Percentiles rank a stretch among this genome's conserved stretches.
Evolutionary conservation across 2,329 filamentous ascomycete genomes (phyloP).

Genomic region (Fusarium circinatum): DNA sequence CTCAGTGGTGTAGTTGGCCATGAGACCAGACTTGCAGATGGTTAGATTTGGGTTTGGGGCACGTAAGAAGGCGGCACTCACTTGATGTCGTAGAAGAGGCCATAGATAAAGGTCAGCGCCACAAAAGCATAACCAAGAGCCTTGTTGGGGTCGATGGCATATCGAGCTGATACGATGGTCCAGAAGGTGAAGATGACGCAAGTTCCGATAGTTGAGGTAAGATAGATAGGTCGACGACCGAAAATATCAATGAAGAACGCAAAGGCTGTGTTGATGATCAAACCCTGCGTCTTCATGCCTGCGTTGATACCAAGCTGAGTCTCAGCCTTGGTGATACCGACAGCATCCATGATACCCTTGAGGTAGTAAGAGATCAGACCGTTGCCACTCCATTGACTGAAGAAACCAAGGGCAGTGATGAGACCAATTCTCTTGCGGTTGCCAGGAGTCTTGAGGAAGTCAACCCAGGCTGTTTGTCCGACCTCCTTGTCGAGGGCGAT

Average conservation of each 20-base stretch:
- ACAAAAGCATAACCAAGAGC: constrained; percentile 43
- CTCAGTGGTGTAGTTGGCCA: constrained; percentile 41
- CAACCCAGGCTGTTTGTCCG: constrained; percentile 19
- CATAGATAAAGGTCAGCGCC: constrained; percentile 52
- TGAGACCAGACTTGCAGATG: constrained; percentile 43
- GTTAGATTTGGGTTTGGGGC: rapidly evolving
- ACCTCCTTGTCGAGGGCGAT: constrained; percentile 32
- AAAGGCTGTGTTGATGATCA: constrained; percentile 7
- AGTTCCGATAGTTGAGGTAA: constrained; percentile 24
- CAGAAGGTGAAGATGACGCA: constrained; percentile 45
- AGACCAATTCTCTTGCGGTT: constrained; percentile 47
- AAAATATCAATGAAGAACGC: constrained; percentile 43
- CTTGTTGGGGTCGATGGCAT: constrained; percentile 35
- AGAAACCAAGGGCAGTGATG: constrained; percentile 23
- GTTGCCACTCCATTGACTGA: constrained; percentile 31
- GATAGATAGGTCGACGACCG: constrained; percentile 13
- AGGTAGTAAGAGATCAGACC: constrained; percentile 28
- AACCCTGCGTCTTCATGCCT: constrained; percentile 27
- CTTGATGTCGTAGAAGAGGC: constrained; percentile 49
- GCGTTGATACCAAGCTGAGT: constrained; percentile 46
- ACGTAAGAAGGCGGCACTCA: not conserved
- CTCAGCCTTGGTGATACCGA: constrained; percentile 46
- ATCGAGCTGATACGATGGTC: constrained; percentile 40
- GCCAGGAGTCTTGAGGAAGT: constrained; percentile 40
- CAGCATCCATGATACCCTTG: constrained; percentile 17